Evolutionary conservation across 1,284 basidiomycete genomes (phyloP), one percentile per base, ranked within the genome.

Genomic region (Cutaneotrichosporon sp.): DNA sequence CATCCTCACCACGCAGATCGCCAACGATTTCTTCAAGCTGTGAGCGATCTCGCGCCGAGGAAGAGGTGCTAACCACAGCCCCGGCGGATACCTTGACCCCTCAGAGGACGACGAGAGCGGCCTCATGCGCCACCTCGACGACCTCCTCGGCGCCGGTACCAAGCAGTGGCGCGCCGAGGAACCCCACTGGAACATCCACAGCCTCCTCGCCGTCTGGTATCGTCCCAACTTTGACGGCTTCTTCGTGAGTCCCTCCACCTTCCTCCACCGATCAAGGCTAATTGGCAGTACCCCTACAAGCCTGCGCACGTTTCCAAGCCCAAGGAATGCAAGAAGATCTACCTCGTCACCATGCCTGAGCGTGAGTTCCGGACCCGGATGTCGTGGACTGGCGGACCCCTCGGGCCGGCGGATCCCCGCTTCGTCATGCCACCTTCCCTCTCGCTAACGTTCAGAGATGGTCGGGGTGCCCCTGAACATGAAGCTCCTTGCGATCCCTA

Each of bases 1-100:
- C 74, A 91, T 98, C 64, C 86, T 99, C 67, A 95, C 98, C 87
- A 85, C 98, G 16, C 95, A 98, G 78, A 97, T 99, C 73, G 95
- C 94, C 34, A 97, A 97, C 76, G 93, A 94, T 20, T 99, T 97
- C 81, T 98, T 97, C 85, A 98, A 98, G 80, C 86, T 98, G 92
- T 93, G 72, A 74, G 90, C n/a, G n/a, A n/a, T n/a, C n/a, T 82
- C 7, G 34, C 8, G 29, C 11, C 20, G 53, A 24, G 14, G 10
- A 16, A 38, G 20, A 4, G 24, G 14, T 22, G 14, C 47, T 50
- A 13, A 50, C 16, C 24, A 2, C 69, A 95, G 94, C 10, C 95
- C 95, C 2, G 95, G 95, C n/a, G 94, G 97, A 80, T 98, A 98
- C 79, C 87, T 98, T 58, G 93, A 94, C 74, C 95, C 95, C 2